Percentiles rank a stretch among this genome's conserved stretches.
Conservation (phyloP, 768 basidiomycete species). For the Cystobasidium onofrii region DNA sequence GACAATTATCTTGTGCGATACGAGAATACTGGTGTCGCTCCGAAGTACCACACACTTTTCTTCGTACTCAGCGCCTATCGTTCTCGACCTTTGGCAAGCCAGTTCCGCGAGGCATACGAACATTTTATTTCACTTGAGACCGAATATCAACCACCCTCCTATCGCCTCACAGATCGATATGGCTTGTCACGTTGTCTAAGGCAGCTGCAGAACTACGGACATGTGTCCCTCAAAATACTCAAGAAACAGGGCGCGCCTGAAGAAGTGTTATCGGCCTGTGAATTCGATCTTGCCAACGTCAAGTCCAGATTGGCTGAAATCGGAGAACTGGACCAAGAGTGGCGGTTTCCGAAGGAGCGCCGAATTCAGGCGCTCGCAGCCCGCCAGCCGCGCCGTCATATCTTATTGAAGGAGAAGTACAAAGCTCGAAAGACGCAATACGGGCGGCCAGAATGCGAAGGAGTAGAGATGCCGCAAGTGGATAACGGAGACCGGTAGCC, state of each 20-base stretch:
- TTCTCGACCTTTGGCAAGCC: neutral
- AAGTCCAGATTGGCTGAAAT: neutral
- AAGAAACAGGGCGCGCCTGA: neutral
- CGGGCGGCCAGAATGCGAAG: neutral
- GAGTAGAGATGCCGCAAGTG: neutral
- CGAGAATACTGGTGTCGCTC: neutral
- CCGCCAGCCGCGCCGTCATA: neutral
- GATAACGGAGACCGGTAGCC: neutral
- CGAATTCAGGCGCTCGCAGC: neutral
- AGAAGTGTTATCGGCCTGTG: neutral
- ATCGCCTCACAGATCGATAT: neutral
- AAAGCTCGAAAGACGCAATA: neutral
- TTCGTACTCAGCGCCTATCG: conserved; percentile 10
- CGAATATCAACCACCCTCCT: neutral
- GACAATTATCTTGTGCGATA: neutral
- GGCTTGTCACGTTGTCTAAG: neutral
- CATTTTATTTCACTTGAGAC: neutral
- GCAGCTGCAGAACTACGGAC: conserved; percentile 2
- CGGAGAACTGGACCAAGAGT: neutral
- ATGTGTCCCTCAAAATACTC: neutral
- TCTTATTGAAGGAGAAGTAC: neutral
- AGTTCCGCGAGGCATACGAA: neutral
- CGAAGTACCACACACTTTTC: conserved; percentile 19
- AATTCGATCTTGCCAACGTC: neutral
- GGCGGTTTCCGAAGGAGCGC: neutral